These are phyloP conservation scores for Metarhizium humberi DNA, from an alignment of 2,329 filamentous ascomycete genomes.

Conservation along the genomic window DNA sequence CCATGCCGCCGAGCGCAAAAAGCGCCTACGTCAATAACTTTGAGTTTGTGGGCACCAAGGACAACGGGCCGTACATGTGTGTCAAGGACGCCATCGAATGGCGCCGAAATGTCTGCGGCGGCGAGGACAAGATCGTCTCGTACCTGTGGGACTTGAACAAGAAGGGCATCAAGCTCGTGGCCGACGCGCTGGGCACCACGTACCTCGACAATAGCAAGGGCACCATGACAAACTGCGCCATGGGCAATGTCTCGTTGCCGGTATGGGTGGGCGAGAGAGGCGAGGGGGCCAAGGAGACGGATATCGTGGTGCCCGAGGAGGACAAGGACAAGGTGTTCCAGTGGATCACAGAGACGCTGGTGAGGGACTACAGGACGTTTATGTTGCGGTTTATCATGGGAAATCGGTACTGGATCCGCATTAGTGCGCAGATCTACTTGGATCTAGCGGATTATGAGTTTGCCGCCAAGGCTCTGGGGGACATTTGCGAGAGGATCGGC, in stretches of 20 bases:
- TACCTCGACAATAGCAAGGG: constrained; percentile 57
- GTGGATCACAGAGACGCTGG: constrained; percentile 49
- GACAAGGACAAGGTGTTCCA: constrained; percentile 31
- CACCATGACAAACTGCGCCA: constrained; percentile 55
- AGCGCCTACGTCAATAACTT: constrained; percentile 61
- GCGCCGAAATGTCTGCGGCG: constrained; percentile 58
- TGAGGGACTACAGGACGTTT: constrained; percentile 60
- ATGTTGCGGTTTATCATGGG: constrained; percentile 54
- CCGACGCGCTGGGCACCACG: constrained; percentile 56
- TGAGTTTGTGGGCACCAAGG: constrained; percentile 67
- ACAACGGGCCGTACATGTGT: constrained; percentile 63
- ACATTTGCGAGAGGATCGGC: constrained; percentile 31
- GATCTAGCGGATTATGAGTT: constrained; percentile 70
- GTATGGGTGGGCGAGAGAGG: constrained; percentile 30
- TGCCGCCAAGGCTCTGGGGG: constrained; percentile 49
- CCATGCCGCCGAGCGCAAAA: constrained; percentile 37
- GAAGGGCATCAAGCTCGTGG: constrained; percentile 51
- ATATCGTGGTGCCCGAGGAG: constrained; percentile 19
- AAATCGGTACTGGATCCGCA: constrained; percentile 56
- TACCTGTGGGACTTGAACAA: constrained; percentile 57
- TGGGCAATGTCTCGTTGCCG: constrained; percentile 69
- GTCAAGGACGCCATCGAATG: constrained; percentile 64
- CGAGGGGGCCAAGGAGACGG: constrained; percentile 15
- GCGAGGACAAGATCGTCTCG: constrained; percentile 57
- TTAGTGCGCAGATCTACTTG: constrained; percentile 81